phyloP scores from a whole-genome alignment of 371 early-diverging fungal species.

The Lichtheimia ornata region DNA sequence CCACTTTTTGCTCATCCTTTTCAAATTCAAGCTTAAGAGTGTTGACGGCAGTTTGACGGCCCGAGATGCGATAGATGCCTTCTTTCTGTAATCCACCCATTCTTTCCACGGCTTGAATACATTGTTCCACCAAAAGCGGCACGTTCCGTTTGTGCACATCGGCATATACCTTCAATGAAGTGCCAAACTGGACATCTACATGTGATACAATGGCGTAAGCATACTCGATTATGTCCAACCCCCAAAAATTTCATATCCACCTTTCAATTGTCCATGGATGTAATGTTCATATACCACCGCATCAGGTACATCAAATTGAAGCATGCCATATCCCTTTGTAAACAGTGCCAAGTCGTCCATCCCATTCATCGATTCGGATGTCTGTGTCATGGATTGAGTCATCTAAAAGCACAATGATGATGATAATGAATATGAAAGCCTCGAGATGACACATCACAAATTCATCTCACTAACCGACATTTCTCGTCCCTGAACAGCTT shows the following conservation, averaged over 20 bases:
- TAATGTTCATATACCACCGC: conserved; percentile 55
- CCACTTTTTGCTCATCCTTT: conserved; percentile 47
- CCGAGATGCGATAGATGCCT: conserved; percentile 72
- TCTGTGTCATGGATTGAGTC: conserved; percentile 1
- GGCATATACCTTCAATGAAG: conserved; percentile 47
- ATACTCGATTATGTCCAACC: too few relatives aligned
- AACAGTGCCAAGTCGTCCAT: conserved; percentile 1
- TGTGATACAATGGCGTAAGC: too few relatives aligned
- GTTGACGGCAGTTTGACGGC: conserved; percentile 60
- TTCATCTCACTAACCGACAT: conserved; percentile 10
- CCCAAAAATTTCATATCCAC: conserved; percentile 10
- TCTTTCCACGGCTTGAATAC: conserved; percentile 60
- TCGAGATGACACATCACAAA: too few relatives aligned
- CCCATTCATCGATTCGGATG: neutral
- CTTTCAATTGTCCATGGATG: conserved; percentile 36
- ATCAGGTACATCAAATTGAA: conserved; percentile 28
- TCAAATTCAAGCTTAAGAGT: conserved; percentile 58
- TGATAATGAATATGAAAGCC: too few relatives aligned
- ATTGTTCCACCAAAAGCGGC: conserved; percentile 55
- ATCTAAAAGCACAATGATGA: neutral
- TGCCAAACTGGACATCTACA: conserved; percentile 58
- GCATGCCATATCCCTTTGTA: too few relatives aligned
- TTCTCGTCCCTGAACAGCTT: conserved; percentile 10
- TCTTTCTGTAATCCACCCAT: conserved; percentile 66
- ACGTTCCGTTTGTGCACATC: conserved; percentile 45